Evolutionary conservation across 2,329 filamentous ascomycete species (phyloP).

Genomic region (Sordariomycetes sp.): DNA sequence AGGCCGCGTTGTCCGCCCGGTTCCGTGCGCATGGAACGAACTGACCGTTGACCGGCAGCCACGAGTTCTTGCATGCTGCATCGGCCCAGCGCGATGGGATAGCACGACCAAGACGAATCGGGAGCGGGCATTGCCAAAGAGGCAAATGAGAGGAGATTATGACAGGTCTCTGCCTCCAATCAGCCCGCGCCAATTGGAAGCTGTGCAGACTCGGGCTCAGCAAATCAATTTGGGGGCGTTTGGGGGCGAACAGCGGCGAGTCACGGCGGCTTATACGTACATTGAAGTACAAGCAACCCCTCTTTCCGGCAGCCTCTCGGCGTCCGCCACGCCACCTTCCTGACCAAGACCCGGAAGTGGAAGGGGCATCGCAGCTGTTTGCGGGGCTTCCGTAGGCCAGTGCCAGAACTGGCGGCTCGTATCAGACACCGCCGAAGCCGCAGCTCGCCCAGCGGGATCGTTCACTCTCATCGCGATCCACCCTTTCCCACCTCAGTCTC

Average conservation of each 20-base stretch:
- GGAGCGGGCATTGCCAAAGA: neutral
- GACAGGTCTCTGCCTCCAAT: neutral
- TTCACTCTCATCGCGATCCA: neutral
- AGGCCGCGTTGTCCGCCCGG: neutral
- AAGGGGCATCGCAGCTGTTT: neutral
- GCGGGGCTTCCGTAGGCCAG: neutral
- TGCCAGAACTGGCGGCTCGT: neutral
- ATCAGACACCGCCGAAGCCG: neutral
- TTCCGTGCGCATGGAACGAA: neutral
- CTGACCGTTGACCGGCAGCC: slow-evolving; percentile 3
- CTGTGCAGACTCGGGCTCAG: neutral
- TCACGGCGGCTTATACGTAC: neutral
- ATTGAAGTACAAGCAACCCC: too few relatives aligned
- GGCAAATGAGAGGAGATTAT: neutral
- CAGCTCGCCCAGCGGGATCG: neutral
- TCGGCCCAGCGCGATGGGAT: neutral
- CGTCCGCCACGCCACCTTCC: neutral
- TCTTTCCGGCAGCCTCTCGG: neutral
- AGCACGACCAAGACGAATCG: neutral
- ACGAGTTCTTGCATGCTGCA: slow-evolving; percentile 3
- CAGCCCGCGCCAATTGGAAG: neutral
- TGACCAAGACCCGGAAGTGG: neutral
- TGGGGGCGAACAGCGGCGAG: neutral
- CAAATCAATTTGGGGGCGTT: neutral
- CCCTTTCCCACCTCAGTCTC: neutral